phyloP scores from a whole-genome alignment of 495 filamentous ascomycete species.

The Trichoderma asperelloides region DNA sequence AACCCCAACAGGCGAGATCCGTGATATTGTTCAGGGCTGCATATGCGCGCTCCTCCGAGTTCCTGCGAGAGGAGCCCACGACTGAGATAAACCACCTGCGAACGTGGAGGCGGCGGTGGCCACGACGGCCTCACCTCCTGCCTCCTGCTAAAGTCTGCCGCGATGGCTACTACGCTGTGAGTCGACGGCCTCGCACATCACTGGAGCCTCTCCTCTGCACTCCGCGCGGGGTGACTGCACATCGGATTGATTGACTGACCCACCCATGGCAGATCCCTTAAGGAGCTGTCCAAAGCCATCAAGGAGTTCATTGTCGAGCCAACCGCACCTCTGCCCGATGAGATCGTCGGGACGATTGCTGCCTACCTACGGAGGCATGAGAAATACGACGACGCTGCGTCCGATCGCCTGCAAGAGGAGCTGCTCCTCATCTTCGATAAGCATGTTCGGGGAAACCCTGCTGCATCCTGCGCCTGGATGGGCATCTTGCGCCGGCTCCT shows the following conservation, averaged over 20 bases:
- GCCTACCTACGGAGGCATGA: slow-evolving; percentile 51
- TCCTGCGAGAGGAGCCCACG: not conserved
- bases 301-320: slow-evolving; percentile 41
- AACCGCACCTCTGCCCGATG: slow-evolving; percentile 52
- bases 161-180: slow-evolving; percentile 3
- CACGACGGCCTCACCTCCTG: not conserved
- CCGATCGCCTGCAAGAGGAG: slow-evolving; percentile 58
- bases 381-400: slow-evolving; percentile 48
- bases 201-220: not conserved
- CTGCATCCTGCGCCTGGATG: slow-evolving; percentile 53
- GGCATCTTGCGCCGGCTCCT: slow-evolving; percentile 48
- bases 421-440: slow-evolving; percentile 51
- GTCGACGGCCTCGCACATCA: not conserved
- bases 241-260: not conserved
- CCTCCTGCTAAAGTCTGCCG: not conserved
- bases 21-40: not conserved
- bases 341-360: slow-evolving; percentile 47
- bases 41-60: not conserved
- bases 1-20: not conserved
- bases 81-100: too few relatives aligned
- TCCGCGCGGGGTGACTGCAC: not conserved
- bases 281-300: slow-evolving; percentile 54
- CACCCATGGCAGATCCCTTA: slow-evolving; percentile 30
- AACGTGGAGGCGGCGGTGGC: not conserved
- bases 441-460: slow-evolving; percentile 41